Percentiles rank a stretch among this genome's conserved stretches.
These are phyloP conservation scores for Bruguiera gymnorhiza DNA, from an alignment of 345 rosid genomes.

Conservation along the genomic window DNA sequence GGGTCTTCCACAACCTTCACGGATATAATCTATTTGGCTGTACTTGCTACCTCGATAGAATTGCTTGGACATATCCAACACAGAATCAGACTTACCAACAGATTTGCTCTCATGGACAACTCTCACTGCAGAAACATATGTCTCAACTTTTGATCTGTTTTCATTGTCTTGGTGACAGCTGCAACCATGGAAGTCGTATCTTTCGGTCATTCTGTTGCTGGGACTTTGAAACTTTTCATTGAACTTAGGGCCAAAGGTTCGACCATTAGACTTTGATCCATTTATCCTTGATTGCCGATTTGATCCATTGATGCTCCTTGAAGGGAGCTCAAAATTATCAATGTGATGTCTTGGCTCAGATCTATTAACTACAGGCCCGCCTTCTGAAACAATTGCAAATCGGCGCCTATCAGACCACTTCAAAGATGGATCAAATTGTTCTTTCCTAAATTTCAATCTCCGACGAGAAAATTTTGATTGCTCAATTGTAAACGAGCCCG, in stretches of 20 bases:
- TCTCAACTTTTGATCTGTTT: conserved; percentile 54
- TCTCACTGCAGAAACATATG: conserved; percentile 50
- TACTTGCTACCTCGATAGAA: conserved; percentile 53
- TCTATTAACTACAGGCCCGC: conserved; percentile 38
- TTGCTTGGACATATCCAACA: conserved; percentile 56
- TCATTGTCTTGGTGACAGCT: conserved; percentile 57
- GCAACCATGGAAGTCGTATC: conserved; percentile 57
- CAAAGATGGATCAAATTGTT: conserved; percentile 44
- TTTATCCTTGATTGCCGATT: conserved; percentile 50
- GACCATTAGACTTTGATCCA: conserved; percentile 41
- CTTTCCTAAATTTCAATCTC: conserved; percentile 54
- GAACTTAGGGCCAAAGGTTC: conserved; percentile 48
- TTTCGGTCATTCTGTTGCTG: conserved; percentile 44
- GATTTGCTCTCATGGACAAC: conserved; percentile 47
- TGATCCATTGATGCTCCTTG: conserved; percentile 49
- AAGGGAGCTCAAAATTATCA: conserved; percentile 51
- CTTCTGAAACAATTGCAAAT: conserved; percentile 45
- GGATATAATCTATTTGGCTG: conserved; percentile 43
- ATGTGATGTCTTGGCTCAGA: conserved; percentile 48
- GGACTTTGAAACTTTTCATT: conserved; percentile 57
- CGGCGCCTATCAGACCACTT: conserved; percentile 65
- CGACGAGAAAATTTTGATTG: conserved; percentile 48
- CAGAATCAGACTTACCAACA: conserved; percentile 45
- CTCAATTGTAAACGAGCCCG: conserved; percentile 43
- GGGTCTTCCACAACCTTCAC: conserved; percentile 51